These are phyloP conservation scores for Juncus inflexus DNA, from an alignment of 176 grass and related monocot genomes.

Conservation along the genomic window DNA sequence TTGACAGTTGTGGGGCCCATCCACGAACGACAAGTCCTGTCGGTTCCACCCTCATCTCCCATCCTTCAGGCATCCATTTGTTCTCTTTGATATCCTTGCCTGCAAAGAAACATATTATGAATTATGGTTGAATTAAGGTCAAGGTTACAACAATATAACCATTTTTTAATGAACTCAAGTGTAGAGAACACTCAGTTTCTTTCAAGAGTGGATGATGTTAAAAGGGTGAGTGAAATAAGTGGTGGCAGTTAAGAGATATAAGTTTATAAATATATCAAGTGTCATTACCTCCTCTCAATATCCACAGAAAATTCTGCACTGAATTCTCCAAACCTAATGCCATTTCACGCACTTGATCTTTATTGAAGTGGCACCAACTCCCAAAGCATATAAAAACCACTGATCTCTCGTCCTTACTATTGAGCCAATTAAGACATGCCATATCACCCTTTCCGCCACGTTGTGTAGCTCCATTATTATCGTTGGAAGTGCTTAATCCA, in stretches of 20 bases:
- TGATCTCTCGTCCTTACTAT: not conserved
- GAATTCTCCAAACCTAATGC: slow-evolving; percentile 40
- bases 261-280: too few species aligned
- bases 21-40: slow-evolving; percentile 2
- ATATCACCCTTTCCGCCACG: not conserved
- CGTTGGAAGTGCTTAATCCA: not conserved
- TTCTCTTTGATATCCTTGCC: not conserved
- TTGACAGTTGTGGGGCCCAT: not conserved
- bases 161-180: too few species aligned
- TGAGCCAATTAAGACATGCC: slow-evolving; percentile 28
- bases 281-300: not conserved
- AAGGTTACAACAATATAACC: too few species aligned
- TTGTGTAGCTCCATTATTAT: not conserved
- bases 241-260: too few species aligned
- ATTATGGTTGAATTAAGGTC: too few species aligned
- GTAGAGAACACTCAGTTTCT: too few species aligned
- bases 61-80: slow-evolving; percentile 7
- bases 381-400: slow-evolving; percentile 47
- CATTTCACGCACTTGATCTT: slow-evolving; percentile 25
- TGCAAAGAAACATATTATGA: not conserved
- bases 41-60: not conserved
- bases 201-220: too few species aligned
- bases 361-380: slow-evolving; percentile 23
- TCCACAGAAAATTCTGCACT: slow-evolving; percentile 38
- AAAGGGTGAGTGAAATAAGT: too few species aligned